A percentile compares a stretch with the other conserved stretches of the same genome.
phyloP scores from a whole-genome alignment of 2,329 filamentous ascomycete genomes.

The Periconia digitata region DNA sequence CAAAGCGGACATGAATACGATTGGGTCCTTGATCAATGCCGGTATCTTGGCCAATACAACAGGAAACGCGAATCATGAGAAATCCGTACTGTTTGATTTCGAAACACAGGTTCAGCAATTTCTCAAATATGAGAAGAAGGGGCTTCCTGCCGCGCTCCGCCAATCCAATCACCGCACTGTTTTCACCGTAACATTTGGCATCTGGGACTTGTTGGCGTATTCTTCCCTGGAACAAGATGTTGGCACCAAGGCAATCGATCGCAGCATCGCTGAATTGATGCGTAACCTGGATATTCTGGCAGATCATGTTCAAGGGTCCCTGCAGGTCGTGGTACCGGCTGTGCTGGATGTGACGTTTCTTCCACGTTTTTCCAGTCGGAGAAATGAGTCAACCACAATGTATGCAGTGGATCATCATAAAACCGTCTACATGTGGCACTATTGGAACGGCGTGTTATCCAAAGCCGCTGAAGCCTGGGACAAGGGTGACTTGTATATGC shows the following conservation, averaged over 20 bases:
- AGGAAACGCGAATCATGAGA: slow-evolving; percentile 17
- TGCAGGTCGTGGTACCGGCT: slow-evolving; percentile 34
- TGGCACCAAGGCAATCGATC: slow-evolving; percentile 33
- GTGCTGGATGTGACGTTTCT: slow-evolving; percentile 41
- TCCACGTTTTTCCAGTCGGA: slow-evolving; percentile 32
- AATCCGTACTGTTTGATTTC: slow-evolving; percentile 33
- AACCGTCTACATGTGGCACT: slow-evolving; percentile 33
- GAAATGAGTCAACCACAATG: slow-evolving; percentile 20
- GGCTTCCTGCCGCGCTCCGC: slow-evolving; percentile 21
- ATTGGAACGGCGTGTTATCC: slow-evolving; percentile 40
- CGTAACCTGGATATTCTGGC: slow-evolving; percentile 37
- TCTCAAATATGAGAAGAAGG: slow-evolving; percentile 28
- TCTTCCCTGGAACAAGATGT: slow-evolving; percentile 27
- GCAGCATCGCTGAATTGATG: slow-evolving; percentile 37
- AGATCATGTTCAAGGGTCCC: slow-evolving; percentile 21
- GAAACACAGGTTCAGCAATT: slow-evolving; percentile 42
- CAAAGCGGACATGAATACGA: slow-evolving; percentile 14
- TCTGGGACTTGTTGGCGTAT: slow-evolving; percentile 41
- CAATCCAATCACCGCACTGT: slow-evolving; percentile 32
- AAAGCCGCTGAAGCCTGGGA: slow-evolving; percentile 31
- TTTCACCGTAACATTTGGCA: slow-evolving; percentile 42
- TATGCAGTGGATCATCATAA: slow-evolving; percentile 39
- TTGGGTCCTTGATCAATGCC: slow-evolving; percentile 36
- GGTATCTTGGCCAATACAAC: slow-evolving; percentile 32
- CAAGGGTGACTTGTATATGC: slow-evolving; percentile 35